Evolutionary conservation across 176 grass and related monocot species (phyloP).

Genomic region (Urochloa ruziziensis): DNA sequence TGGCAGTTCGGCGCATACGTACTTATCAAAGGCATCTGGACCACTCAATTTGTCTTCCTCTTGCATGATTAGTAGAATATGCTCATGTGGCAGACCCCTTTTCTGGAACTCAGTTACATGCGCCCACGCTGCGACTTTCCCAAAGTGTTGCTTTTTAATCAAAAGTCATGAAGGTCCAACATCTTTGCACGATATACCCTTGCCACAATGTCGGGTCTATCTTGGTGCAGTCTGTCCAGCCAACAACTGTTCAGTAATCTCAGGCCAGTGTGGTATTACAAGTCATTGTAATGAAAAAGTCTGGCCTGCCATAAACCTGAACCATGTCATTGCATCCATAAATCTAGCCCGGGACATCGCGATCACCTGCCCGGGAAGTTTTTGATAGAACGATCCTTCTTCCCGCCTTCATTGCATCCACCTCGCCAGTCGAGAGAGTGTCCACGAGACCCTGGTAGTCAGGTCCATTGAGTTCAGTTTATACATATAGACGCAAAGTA

Average conservation of each 20-base stretch:
- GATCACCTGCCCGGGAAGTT: not conserved
- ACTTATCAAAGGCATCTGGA: not conserved
- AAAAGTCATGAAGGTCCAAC: not conserved
- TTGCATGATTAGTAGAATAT: not conserved
- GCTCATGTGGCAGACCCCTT: not conserved
- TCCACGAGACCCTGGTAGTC: not conserved
- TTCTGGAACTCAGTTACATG: not conserved
- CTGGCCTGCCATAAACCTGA: not conserved
- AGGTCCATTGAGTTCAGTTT: not conserved
- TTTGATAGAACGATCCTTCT: not conserved
- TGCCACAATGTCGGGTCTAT: not conserved
- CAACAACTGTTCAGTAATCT: not conserved
- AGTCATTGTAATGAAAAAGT: not conserved
- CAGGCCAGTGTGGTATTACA: not conserved
- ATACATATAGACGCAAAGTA: not conserved
- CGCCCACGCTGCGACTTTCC: not conserved
- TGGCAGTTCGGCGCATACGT: no score
- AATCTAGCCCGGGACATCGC: not conserved
- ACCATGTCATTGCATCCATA: not conserved
- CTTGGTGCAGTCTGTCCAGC: not conserved
- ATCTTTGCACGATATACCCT: not conserved
- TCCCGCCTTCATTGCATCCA: fast-evolving
- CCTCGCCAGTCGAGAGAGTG: not conserved
- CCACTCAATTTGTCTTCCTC: not conserved
- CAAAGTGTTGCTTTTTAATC: not conserved